phyloP scores from a whole-genome alignment of 345 rosid species.

The Laguncularia racemosa region DNA sequence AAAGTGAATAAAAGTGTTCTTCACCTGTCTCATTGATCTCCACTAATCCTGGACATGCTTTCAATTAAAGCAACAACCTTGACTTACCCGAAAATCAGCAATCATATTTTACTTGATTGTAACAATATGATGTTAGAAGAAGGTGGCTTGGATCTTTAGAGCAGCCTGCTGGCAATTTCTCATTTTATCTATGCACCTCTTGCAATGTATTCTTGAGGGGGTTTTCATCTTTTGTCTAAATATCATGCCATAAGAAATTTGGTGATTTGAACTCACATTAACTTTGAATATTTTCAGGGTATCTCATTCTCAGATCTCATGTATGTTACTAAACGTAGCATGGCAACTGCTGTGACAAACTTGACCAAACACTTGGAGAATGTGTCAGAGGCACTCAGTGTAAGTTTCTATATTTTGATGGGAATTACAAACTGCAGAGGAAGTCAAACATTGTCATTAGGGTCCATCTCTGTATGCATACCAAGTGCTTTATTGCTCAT shows the following conservation, averaged over 20 bases:
- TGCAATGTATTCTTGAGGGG: no score
- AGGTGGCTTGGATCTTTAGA: no score
- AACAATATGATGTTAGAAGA: no score
- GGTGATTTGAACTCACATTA: not conserved
- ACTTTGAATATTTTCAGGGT: conserved; percentile 40
- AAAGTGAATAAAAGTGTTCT: no score
- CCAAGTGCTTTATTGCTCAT: not conserved
- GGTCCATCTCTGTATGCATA: not conserved
- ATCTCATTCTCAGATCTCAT: conserved; percentile 73
- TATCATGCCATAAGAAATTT: conserved; percentile 9
- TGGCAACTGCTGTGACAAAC: conserved; percentile 74
- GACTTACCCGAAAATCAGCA: no score
- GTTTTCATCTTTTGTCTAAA: not conserved
- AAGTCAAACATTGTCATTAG: not conserved
- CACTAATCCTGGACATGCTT: no score
- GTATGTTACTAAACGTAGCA: conserved; percentile 77
- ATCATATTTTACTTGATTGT: no score
- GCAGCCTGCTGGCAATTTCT: no score
- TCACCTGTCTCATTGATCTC: no score
- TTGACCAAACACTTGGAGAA: conserved; percentile 75
- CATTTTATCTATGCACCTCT: no score
- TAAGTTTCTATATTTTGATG: conserved; percentile 29
- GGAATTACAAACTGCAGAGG: not conserved
- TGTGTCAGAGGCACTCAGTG: conserved; percentile 73
- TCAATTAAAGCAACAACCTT: no score